These are phyloP conservation scores for Tolypocladium nubicola DNA, from an alignment of 2,329 filamentous ascomycete species.

Conservation along the genomic window DNA sequence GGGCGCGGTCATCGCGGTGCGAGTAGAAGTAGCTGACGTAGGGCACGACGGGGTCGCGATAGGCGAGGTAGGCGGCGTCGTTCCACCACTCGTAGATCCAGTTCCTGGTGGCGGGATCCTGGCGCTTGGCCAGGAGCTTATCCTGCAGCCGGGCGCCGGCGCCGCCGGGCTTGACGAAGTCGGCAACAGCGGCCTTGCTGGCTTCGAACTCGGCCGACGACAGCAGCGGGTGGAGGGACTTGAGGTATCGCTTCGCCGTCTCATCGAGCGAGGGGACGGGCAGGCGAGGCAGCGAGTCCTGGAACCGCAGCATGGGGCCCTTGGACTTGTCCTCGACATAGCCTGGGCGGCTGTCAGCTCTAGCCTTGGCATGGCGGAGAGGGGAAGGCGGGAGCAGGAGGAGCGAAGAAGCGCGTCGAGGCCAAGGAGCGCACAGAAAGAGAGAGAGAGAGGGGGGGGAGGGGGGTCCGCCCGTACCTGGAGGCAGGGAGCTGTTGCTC, in stretches of 20 bases:
- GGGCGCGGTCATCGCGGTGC: constrained; percentile 82
- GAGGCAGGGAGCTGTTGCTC: constrained; percentile 47
- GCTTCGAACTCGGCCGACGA: constrained; percentile 55
- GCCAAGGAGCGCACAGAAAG: background rate
- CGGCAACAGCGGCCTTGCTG: constrained; percentile 74
- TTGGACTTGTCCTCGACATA: constrained; percentile 74
- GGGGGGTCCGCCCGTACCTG: constrained; percentile 24
- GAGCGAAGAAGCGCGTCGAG: background rate
- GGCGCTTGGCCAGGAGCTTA: constrained; percentile 67
- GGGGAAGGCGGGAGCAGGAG: background rate
- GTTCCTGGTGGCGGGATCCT: constrained; percentile 75
- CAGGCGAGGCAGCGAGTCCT: constrained; percentile 71
- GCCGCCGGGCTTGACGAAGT: constrained; percentile 82
- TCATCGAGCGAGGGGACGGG: constrained; percentile 77
- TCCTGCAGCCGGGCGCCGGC: constrained; percentile 78
- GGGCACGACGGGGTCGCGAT: constrained; percentile 91
- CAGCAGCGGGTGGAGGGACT: constrained; percentile 66
- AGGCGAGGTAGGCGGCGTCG: constrained; percentile 79
- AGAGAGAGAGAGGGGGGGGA: background rate
- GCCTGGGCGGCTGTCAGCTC: constrained; percentile 32
- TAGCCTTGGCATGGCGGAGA: background rate
- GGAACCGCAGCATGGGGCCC: constrained; percentile 72
- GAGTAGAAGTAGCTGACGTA: constrained; percentile 99
- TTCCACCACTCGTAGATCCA: constrained; percentile 99
- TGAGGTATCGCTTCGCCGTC: constrained; percentile 70